These are phyloP conservation scores for Fusarium sp. DNA, from an alignment of 2,329 filamentous ascomycete genomes.

Conservation along the genomic window DNA sequence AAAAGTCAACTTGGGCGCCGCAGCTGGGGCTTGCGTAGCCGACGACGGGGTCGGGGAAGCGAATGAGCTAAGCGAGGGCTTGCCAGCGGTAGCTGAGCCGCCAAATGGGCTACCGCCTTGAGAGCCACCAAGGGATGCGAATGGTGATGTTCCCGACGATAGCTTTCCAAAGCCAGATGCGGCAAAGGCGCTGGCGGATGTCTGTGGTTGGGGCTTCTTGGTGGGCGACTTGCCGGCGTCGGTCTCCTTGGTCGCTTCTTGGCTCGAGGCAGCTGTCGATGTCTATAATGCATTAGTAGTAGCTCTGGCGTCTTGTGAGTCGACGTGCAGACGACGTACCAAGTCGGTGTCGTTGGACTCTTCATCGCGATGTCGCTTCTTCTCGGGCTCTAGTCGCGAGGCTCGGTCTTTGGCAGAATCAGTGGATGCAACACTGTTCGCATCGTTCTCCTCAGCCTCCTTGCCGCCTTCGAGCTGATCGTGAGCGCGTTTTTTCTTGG, in stretches of 20 bases:
- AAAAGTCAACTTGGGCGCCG: slow-evolving; percentile 68
- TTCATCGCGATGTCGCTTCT: slow-evolving; percentile 74
- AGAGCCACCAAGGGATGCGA: slow-evolving; percentile 68
- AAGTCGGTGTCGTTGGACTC: slow-evolving; percentile 54
- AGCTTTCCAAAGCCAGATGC: slow-evolving; percentile 79
- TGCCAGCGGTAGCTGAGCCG: slow-evolving; percentile 58
- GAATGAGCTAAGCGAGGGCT: slow-evolving; percentile 53
- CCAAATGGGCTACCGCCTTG: slow-evolving; percentile 68
- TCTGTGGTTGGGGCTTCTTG: slow-evolving; percentile 52
- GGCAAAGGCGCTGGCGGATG: slow-evolving; percentile 76
- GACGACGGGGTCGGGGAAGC: slow-evolving; percentile 49
- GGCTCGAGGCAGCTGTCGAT: slow-evolving; percentile 35
- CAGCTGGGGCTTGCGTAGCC: slow-evolving; percentile 47
- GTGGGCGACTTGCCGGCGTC: slow-evolving; percentile 42
- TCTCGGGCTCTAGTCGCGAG: slow-evolving; percentile 69
- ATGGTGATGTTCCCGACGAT: slow-evolving; percentile 75
- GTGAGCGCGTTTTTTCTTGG: slow-evolving; percentile 77
- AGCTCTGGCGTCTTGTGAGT: not conserved
- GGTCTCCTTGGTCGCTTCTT: slow-evolving; percentile 42
- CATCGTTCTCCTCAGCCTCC: slow-evolving; percentile 60
- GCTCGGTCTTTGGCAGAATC: slow-evolving; percentile 66
- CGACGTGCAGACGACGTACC: slow-evolving; percentile 49
- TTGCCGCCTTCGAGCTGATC: slow-evolving; percentile 70
- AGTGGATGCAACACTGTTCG: slow-evolving; percentile 59
- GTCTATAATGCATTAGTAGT: slow-evolving; percentile 38